Conservation (phyloP, 108 stramenopile species). For the Cyclotella atomus region DNA sequence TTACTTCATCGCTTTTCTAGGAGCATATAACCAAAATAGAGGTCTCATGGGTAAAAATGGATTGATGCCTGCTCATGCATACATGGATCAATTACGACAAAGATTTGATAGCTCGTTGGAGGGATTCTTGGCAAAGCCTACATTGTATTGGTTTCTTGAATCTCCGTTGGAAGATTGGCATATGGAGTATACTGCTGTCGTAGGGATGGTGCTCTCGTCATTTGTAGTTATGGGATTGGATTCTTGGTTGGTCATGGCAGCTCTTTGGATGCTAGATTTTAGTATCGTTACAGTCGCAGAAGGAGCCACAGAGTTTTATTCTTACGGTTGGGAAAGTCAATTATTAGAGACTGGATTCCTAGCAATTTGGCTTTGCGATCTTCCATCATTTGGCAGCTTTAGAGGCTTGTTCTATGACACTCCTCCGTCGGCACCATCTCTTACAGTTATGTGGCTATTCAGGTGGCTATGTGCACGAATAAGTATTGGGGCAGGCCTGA, state of each 20-base stretch:
- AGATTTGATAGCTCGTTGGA: constrained; percentile 16
- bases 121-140: constrained; percentile 43
- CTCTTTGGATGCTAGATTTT: constrained; percentile 74
- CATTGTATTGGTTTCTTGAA: constrained; percentile 18
- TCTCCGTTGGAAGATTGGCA: constrained; percentile 41
- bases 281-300: constrained; percentile 73
- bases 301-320: constrained; percentile 61
- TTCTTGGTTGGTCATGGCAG: constrained; percentile 47
- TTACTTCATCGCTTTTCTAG: constrained; percentile 63
- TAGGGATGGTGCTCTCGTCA: constrained; percentile 45
- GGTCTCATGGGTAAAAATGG: constrained; percentile 66
- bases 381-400: constrained; percentile 24
- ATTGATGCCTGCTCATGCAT: constrained; percentile 40
- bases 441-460: constrained; percentile 67
- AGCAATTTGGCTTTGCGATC: constrained; percentile 77
- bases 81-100: constrained; percentile 22
- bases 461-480: constrained; percentile 86
- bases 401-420: constrained; percentile 3
- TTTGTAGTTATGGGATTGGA: constrained; percentile 51
- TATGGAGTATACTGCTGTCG: constrained; percentile 17
- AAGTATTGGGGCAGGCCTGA: constrained; percentile 82
- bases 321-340: constrained; percentile 88
- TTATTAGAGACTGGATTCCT: constrained; percentile 82
- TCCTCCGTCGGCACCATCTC: constrained; percentile 40
- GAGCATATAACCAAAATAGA: constrained; percentile 60